Base-by-base conservation (phyloP, 495 filamentous ascomycete genomes). In the Hypoxylon perforatum region DNA sequence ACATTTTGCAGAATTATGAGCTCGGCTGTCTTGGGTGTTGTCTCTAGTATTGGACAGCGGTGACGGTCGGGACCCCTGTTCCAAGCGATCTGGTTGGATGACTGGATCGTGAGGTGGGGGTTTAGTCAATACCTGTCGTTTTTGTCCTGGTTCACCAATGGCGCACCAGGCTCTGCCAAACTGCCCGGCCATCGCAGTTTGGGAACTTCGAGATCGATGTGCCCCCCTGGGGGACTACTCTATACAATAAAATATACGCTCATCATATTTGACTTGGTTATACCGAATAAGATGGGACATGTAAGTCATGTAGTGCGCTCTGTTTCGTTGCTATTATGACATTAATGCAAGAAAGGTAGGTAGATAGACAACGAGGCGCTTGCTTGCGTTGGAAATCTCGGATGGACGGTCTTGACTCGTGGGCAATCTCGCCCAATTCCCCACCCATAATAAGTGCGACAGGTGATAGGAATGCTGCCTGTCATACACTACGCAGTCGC, bases 401-500 rank as follows among this genome's bases (percentile, higher is more conserved):
- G 61, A 69, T 56, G 44, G 60, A 54, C 65, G 47, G 53, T 51
- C 60, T 63, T 69, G 66, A 69, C 66, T 69, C 66, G 66, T 51
- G 66, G 51, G 50, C 66, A 51, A 69, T 69, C 61, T 64, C 64
- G 56, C 56, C 60, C 19, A 63, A 55, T 51, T 63, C 61, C 66
- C 66, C 60, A 63, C 66, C 66, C 46, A 60, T 63, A 60, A 61
- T 15, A 64, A 44, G 61, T 69, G 61, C 66, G 66, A 69, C 66
- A 64, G 56, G 66, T 69, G 66, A 69, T 64, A 57, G 66, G 66
- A 64, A 69, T 69, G 66, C 61, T 69, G 66, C 61, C 61, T 69
- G 66, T 69, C 66, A 64, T 61, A 68, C 54, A 58, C 48, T 49
- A 55, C 65, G 55, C 60, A 38, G 65, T 57, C 25, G 56, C 61